Evolutionary conservation across 108 stramenopile species (phyloP).

Genomic region (Cyclotella kingstonii): DNA sequence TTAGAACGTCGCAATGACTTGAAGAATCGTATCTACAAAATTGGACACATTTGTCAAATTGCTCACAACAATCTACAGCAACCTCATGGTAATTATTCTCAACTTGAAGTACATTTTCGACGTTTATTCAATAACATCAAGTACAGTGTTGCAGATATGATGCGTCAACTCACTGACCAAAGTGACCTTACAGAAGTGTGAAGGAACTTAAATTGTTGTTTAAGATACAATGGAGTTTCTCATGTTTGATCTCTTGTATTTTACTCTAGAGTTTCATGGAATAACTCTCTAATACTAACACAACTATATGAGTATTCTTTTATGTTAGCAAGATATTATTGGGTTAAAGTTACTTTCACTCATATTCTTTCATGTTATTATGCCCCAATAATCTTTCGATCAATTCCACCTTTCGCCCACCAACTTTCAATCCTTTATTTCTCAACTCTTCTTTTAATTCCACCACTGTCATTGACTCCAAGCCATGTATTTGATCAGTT

Average conservation of each 20-base stretch:
- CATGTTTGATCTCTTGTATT: too few relatives aligned
- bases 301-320: too few relatives aligned
- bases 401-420: slow-evolving; percentile 82
- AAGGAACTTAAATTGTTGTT: too few relatives aligned
- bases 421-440: slow-evolving; percentile 70
- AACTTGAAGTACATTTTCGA: slow-evolving; percentile 82
- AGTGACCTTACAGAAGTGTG: slow-evolving; percentile 82
- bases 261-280: not conserved
- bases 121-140: slow-evolving; percentile 87
- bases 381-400: slow-evolving; percentile 62
- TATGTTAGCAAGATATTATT: too few relatives aligned
- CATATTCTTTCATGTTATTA: not conserved
- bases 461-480: slow-evolving; percentile 57
- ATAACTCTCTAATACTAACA: too few relatives aligned
- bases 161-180: slow-evolving; percentile 88
- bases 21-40: slow-evolving; percentile 82
- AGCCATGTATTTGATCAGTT: slow-evolving; percentile 2
- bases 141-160: slow-evolving; percentile 91
- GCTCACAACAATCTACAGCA: slow-evolving; percentile 92
- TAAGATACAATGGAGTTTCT: too few relatives aligned
- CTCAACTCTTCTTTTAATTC: slow-evolving; percentile 74
- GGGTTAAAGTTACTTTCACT: too few relatives aligned
- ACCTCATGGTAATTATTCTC: slow-evolving; percentile 80
- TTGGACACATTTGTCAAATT: slow-evolving; percentile 83
- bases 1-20: slow-evolving; percentile 83